Evolutionary conservation across 805 yeast species (phyloP), one percentile per base, ranked within the genome.

Genomic region (Zygosaccharomyces pseudorouxii): DNA sequence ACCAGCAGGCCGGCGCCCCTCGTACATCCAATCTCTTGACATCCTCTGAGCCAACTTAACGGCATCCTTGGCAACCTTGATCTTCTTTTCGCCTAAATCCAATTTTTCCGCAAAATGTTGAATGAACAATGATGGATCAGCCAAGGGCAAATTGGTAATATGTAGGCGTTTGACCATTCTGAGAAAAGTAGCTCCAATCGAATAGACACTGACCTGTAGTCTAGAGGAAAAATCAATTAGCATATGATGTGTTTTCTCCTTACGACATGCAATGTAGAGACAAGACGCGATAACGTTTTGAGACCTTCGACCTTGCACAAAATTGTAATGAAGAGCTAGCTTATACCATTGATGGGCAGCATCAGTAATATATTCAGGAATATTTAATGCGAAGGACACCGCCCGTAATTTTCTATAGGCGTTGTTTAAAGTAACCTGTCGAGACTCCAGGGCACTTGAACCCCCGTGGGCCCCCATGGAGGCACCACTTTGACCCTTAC

Each of bases 1-100:
- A 59, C 99, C 99, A 0, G 99, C 98, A 0, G 99, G 99, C 53
- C 98, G 76, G 63, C 99, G 78, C 22, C 99, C 99, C 68, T 89
- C 95, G 64, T 84, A 87, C 56, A 93, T 86, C 97, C 98, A 93
- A 62, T 93, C 98, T 38, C 81, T 79, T 11, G 90, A 76, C 99
- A 93, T 93, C 56, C 96, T 75, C 62, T 81, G 87, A 0, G 96
- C 96, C 19, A 93, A 70, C 58, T 82, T 80, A 5, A 83, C 82
- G 0, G 99, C 98, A 66, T 93, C 99, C 51, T 78, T 79, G 39
- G 87, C 83, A 11, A 93, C 96, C 57, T 83, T 83, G 33, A 82
- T 74, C 51, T 77, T 80, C 52, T 79, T 80, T 25, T 77, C 79
- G n/a, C 89, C 92, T 60, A 93, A 84, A 53, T 86, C 86, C 42